phyloP scores from a whole-genome alignment of 345 rosid genomes.

The sweet orange (Citrus sinensis) region DNA sequence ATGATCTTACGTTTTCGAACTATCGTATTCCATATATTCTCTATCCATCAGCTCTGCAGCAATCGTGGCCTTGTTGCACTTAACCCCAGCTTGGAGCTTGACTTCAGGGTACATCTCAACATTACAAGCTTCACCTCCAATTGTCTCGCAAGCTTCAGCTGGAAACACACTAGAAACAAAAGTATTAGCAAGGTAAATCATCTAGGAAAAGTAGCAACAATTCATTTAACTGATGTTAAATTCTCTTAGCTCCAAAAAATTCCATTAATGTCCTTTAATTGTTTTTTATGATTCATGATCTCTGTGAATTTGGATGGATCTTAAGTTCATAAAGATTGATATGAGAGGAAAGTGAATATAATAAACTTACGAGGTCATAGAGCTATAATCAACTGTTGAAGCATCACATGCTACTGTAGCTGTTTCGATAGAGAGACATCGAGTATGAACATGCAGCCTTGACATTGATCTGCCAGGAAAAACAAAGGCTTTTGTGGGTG shows the following conservation, averaged over 20 bases:
- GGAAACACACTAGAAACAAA: constrained; percentile 52
- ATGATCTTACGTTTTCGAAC: constrained; percentile 62
- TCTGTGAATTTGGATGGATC: not conserved
- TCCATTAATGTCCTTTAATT: not conserved
- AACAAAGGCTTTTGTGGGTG: constrained; percentile 21
- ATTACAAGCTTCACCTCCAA: constrained; percentile 64
- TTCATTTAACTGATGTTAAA: not conserved
- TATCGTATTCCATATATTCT: constrained; percentile 64
- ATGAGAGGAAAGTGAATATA: not conserved
- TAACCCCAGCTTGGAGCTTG: constrained; percentile 46
- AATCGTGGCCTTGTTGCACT: constrained; percentile 15
- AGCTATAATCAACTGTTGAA: constrained; percentile 47
- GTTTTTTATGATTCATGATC: not conserved
- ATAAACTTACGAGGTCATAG: constrained; percentile 36
- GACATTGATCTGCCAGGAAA: constrained; percentile 20
- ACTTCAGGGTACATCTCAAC: constrained; percentile 63
- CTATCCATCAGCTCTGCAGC: constrained; percentile 55
- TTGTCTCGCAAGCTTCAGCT: constrained; percentile 61
- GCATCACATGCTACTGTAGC: constrained; percentile 22
- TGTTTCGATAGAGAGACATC: constrained; percentile 22
- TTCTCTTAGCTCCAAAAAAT: not conserved
- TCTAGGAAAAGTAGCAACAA: not conserved
- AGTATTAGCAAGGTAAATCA: not conserved
- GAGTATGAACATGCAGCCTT: constrained; percentile 19
- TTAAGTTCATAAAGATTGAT: no score